Percentiles rank a stretch among this genome's conserved stretches.
These are phyloP conservation scores for Dioscorea cayenensis DNA, from an alignment of 116 monocot species.

Conservation along the genomic window DNA sequence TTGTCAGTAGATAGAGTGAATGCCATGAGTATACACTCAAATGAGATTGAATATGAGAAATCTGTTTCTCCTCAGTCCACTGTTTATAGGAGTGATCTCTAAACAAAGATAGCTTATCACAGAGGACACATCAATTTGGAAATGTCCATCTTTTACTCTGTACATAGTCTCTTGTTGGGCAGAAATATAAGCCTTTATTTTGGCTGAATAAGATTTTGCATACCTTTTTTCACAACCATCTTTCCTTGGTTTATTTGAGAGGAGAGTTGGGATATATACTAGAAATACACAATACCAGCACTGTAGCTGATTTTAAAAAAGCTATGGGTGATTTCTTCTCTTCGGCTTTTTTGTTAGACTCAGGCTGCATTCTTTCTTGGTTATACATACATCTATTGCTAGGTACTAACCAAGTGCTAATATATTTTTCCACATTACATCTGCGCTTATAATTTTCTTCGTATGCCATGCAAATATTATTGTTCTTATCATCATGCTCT, in stretches of 20 bases:
- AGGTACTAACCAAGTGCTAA: background rate
- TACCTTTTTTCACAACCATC: background rate
- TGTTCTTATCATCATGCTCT: background rate
- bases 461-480: background rate
- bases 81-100: conserved; percentile 48
- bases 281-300: background rate
- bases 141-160: conserved; percentile 53
- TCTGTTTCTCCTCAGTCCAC: conserved; percentile 71
- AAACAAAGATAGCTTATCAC: conserved; percentile 51
- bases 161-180: conserved; percentile 85
- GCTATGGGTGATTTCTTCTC: background rate
- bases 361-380: background rate
- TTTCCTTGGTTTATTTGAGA: background rate
- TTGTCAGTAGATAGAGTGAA: conserved; percentile 35
- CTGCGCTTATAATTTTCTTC: background rate
- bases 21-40: conserved; percentile 58
- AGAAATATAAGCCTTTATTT: conserved; percentile 75
- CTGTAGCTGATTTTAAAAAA: background rate
- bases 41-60: conserved; percentile 63
- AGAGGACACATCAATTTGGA: conserved; percentile 29
- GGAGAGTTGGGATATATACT: background rate
- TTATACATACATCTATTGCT: background rate
- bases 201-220: conserved; percentile 27
- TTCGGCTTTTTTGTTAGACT: background rate
- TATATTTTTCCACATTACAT: background rate